A percentile compares a stretch with the other conserved stretches of the same genome.
phyloP scores from a whole-genome alignment of 805 yeast species.

The Ogataea sp. region DNA sequence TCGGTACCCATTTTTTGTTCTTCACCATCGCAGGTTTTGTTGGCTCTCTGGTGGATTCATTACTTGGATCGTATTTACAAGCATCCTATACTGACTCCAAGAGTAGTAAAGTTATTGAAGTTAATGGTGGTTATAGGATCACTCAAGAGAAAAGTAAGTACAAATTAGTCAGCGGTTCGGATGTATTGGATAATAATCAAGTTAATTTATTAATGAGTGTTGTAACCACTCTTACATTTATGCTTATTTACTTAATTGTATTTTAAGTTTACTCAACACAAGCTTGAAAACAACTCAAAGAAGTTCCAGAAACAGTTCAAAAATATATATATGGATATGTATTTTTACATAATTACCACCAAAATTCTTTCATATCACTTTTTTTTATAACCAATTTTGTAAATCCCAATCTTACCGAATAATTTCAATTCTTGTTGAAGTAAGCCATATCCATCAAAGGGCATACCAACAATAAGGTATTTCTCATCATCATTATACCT shows the following conservation, averaged over 20 bases:
- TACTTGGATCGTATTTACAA: slow-evolving; percentile 8
- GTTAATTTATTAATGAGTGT: slow-evolving; percentile 4
- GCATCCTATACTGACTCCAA: slow-evolving; percentile 2
- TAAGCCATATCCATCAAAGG: slow-evolving; percentile 19
- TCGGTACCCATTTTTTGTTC: slow-evolving; percentile 2
- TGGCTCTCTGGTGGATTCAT: slow-evolving; percentile 8
- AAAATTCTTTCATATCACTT: too few species aligned
- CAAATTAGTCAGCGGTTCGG: slow-evolving; percentile 1
- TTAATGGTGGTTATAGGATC: slow-evolving; percentile 5
- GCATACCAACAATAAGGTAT: slow-evolving; percentile 30
- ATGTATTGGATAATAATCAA: slow-evolving; percentile 5
- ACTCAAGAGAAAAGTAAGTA: background rate
- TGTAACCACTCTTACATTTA: background rate
- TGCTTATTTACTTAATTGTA: background rate
- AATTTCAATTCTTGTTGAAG: slow-evolving; percentile 16
- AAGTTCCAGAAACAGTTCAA: too few species aligned
- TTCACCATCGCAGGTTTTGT: slow-evolving; percentile 5
- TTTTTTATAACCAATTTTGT: background rate
- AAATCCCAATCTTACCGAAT: slow-evolving; percentile 23
- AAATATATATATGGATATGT: too few species aligned
- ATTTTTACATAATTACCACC: too few species aligned
- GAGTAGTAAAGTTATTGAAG: slow-evolving; percentile 4
- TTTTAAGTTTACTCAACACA: background rate
- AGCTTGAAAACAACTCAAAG: too few species aligned
- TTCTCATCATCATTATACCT: slow-evolving; percentile 7